A percentile compares a stretch with the other conserved stretches of the same genome.
phyloP scores from a whole-genome alignment of 331 rosid genomes.

The Cydonia oblonga region DNA sequence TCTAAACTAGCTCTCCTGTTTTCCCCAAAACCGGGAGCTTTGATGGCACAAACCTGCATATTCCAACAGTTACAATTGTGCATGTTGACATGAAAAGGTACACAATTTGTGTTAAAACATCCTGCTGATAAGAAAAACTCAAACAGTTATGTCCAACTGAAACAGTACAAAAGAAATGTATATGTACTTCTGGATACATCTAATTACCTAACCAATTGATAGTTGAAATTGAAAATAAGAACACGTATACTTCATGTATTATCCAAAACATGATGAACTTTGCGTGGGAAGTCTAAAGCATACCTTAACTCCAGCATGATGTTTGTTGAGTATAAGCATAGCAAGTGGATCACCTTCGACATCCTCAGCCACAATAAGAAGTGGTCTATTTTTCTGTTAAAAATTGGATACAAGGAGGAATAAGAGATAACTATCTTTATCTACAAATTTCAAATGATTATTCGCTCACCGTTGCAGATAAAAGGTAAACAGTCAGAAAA shows the following conservation, averaged over 20 bases:
- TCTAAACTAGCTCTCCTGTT: constrained; percentile 73
- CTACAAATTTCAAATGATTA: not conserved
- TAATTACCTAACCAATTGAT: not conserved
- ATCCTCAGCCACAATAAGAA: constrained; percentile 90
- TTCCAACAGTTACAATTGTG: not conserved
- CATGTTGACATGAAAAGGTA: not conserved
- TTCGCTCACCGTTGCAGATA: constrained; percentile 1
- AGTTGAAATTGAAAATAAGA: not conserved
- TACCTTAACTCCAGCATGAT: constrained; percentile 85
- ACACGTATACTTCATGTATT: not conserved
- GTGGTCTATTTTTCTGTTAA: constrained; percentile 64
- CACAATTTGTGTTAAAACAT: not conserved
- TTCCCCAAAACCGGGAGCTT: constrained; percentile 99
- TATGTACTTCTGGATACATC: not conserved
- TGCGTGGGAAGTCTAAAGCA: not conserved
- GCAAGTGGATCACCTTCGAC: constrained; percentile 84
- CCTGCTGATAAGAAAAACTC: not conserved
- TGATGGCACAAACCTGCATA: constrained; percentile 82
- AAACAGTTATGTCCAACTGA: too few relatives aligned
- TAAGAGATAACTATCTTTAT: constrained; percentile 13
- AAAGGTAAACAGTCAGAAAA: constrained; percentile 11
- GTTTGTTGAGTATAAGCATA: constrained; percentile 94
- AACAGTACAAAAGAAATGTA: not conserved
- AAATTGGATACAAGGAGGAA: constrained; percentile 6
- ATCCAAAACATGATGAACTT: not conserved